Base-by-base conservation (phyloP, 2,329 filamentous ascomycete species). In the Tolypocladium guangdongense region DNA sequence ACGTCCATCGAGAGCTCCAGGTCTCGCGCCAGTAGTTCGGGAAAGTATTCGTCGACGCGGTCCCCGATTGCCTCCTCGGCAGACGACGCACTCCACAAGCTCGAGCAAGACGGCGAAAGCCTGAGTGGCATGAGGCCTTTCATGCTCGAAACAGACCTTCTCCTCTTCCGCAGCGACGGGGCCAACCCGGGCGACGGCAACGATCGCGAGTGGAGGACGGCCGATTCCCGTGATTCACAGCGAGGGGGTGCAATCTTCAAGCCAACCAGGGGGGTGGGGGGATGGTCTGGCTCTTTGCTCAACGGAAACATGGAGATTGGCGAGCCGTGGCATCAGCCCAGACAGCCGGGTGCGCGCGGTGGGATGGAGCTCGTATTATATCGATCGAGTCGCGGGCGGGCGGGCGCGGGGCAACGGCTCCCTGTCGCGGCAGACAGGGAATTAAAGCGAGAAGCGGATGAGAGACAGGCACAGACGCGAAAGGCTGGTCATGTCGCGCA, bases 11-110 rank as follows among this genome's bases (percentile, higher is more conserved):
- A 80, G 24, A 70, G 60, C 60, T 80, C 75, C 47, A 82, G 66
- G 57, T 83, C 78, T 55, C 70, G 72, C 7, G 73, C 79, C n/a
- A 83, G 67, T 39, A 81, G 59, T 64, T 83, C 80, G 2, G 80
- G 76, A 20, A 83, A 67, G 64, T 75, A 82, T 62, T 72, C 73
- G 50, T 66, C 67, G 12, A 62, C 58, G 47, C 62, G 59, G 20
- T 60, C 60, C 64, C 66, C 57, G 51, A 68, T 62, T 36, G 52
- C 57, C 20, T 66, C 63, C 36, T 64, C 60, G 45, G 56, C 59
- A 30, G 58, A 58, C 16, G 56, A 50, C 10, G 60, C 56, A 47
- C 47, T 62, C 6, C 62, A 56, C 38, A 59, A 59, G 47, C 55
- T 61, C 41, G 64, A 60, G 18, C 55, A 60, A 3, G 66, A 57